These are phyloP conservation scores for Colletotrichum abscissum DNA, from an alignment of 2,329 filamentous ascomycete species.

Conservation along the genomic window DNA sequence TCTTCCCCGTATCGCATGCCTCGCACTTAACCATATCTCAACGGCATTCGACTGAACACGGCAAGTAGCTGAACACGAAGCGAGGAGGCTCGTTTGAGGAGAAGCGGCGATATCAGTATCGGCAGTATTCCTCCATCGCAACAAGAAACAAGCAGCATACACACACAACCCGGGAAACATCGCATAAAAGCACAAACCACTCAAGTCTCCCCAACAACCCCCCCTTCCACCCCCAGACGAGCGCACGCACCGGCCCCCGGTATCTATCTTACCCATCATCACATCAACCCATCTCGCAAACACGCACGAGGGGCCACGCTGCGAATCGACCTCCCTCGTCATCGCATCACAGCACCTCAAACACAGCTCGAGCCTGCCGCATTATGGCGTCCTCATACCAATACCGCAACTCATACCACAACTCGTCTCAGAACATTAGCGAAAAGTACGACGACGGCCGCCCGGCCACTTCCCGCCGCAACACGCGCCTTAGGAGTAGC, in stretches of 20 bases:
- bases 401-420: slow-evolving; percentile 66
- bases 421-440: slow-evolving; percentile 49
- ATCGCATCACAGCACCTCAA: slow-evolving; percentile 9
- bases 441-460: slow-evolving; percentile 53
- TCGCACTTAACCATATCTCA: slow-evolving; percentile 16
- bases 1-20: slow-evolving; percentile 18
- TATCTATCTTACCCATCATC: slow-evolving; percentile 6
- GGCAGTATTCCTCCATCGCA: background rate
- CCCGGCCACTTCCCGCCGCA: slow-evolving; percentile 48
- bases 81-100: background rate
- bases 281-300: slow-evolving; percentile 15
- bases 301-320: slow-evolving; percentile 20
- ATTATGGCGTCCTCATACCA: slow-evolving; percentile 64
- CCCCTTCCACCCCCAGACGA: slow-evolving; percentile 10
- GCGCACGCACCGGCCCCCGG: slow-evolving; percentile 18
- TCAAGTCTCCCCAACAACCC: slow-evolving; percentile 23
- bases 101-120: background rate
- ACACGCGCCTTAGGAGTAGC: slow-evolving; percentile 76
- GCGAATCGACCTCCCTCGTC: slow-evolving; percentile 18
- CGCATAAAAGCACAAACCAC: slow-evolving; percentile 33
- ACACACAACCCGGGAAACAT: slow-evolving; percentile 18
- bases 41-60: slow-evolving; percentile 28
- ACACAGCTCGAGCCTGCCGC: slow-evolving; percentile 17
- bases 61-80: background rate
- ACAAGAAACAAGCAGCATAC: slow-evolving; percentile 15